Evolutionary conservation across 495 filamentous ascomycete genomes (phyloP), one percentile per base, ranked within the genome.

Genomic region (Bombardia bombarda): DNA sequence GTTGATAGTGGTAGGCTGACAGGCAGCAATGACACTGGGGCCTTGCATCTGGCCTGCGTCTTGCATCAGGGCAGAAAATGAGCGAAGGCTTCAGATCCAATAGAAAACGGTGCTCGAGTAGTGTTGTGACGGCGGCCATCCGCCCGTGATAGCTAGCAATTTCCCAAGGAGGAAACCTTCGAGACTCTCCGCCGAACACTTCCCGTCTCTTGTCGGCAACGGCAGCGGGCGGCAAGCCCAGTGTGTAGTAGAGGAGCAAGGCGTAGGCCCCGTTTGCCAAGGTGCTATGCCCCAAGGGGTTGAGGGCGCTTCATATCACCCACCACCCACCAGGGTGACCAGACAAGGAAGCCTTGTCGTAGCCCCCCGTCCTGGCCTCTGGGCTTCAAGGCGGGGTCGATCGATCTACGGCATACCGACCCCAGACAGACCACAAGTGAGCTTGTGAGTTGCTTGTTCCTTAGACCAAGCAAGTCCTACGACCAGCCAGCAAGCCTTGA

Each of bases 111-210:
- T 40, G 24, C 21, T 14, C 20, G 17, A 40, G 26, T 14, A 20
- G 20, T 32, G 28, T 17, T 13, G 19, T 18, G 37, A 18, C 23
- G 22, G 17, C 28, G 37, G n/a, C 12, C 7, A 9, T 22, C 10
- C 25, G 12, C 35, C 35, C 20, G 14, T 40, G 28, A 12, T 46
- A 32, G 42, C 30, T 42, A 40, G 25, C 41, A 46, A 40, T 32
- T 51, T 51, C 54, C 52, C 48, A 50, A 56, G 26, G 30, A 28
- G 56, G 56, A 45, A 58, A 42, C 13, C 46, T 58, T 58, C 52
- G 34, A 58, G 52, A 58, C 39, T 30, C 25, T 46, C 51, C 55
- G 45, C 35, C 41, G 48, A 51, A 55, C 41, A 38, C 23, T 34
- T 41, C 34, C 47, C 40, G 32, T 36, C 33, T 18, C 24, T 33